A percentile compares a stretch with the other conserved stretches of the same genome.
Evolutionary conservation across 1,139 yeast genomes (phyloP).

Genomic region (Eremothecium sinecaudum): DNA sequence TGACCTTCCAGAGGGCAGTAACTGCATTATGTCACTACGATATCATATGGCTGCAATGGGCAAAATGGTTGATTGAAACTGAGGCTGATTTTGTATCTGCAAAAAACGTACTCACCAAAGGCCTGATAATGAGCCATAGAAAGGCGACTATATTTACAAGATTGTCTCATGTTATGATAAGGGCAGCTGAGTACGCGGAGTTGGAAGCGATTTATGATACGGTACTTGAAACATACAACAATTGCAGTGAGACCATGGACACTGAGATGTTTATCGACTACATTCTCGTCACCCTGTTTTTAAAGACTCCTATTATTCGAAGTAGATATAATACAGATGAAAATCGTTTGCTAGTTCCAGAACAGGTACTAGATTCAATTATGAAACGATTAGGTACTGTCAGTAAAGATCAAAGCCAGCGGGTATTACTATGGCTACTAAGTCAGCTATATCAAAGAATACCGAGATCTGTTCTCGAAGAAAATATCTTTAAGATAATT

Average conservation of each 20-base stretch:
- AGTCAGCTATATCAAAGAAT: conserved; percentile 21
- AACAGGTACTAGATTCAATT: conserved; percentile 13
- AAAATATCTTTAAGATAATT: conserved; percentile 18
- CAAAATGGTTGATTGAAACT: conserved; percentile 24
- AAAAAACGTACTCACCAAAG: conserved; percentile 19
- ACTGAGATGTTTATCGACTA: conserved; percentile 27
- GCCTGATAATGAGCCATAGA: conserved; percentile 17
- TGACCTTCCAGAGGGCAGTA: conserved; percentile 29
- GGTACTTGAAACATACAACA: conserved; percentile 12
- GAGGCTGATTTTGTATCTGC: conserved; percentile 20
- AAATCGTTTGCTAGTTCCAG: background rate
- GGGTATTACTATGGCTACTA: conserved; percentile 15
- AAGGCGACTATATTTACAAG: conserved; percentile 20
- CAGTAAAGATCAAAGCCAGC: conserved; percentile 16
- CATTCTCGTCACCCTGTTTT: conserved; percentile 20
- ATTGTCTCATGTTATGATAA: conserved; percentile 17
- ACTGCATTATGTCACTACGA: conserved; percentile 27
- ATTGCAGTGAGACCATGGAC: conserved; percentile 19
- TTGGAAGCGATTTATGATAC: conserved; percentile 13
- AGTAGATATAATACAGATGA: conserved; percentile 15
- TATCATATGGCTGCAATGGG: conserved; percentile 26
- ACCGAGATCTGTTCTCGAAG: conserved; percentile 19
- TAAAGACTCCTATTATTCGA: conserved; percentile 10
- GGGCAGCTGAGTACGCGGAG: conserved; percentile 17
- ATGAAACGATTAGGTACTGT: conserved; percentile 16